These are phyloP conservation scores for Puccinia polysora DNA, from an alignment of 1,284 basidiomycete species.

Conservation along the genomic window DNA sequence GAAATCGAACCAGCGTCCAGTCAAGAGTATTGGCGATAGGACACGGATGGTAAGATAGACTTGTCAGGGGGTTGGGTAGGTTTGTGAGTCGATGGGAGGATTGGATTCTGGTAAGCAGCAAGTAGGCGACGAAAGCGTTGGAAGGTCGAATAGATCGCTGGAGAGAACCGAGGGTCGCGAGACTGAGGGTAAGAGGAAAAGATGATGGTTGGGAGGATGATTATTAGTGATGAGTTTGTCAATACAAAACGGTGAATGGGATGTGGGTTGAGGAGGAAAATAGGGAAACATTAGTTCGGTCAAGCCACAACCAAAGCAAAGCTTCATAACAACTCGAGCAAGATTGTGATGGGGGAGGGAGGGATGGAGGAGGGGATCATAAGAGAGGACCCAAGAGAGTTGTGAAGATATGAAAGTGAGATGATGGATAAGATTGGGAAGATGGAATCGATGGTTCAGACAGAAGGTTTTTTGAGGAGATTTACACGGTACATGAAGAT, in stretches of 20 bases:
- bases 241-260: not conserved
- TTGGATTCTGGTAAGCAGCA: not conserved
- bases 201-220: not conserved
- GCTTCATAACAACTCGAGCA: too few species aligned
- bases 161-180: conserved; percentile 40
- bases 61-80: not conserved
- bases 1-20: conserved; percentile 32
- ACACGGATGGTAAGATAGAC: not conserved
- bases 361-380: conserved; percentile 9
- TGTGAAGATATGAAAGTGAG: not conserved
- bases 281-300: conserved; percentile 4
- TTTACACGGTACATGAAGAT: conserved; percentile 21
- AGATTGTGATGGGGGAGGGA: not conserved
- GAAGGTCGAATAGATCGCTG: conserved; percentile 17
- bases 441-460: conserved; percentile 12
- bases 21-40: too few species aligned
- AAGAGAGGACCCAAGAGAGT: not conserved
- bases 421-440: conserved; percentile 16
- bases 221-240: not conserved
- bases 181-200: too few species aligned
- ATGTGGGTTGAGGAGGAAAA: not conserved
- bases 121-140: conserved; percentile 11
- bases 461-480: conserved; percentile 1
- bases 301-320: not conserved
- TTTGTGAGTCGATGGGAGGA: too few species aligned